phyloP scores from a whole-genome alignment of 2,329 filamentous ascomycete species.

The Sporothrix brunneoviolacea region DNA sequence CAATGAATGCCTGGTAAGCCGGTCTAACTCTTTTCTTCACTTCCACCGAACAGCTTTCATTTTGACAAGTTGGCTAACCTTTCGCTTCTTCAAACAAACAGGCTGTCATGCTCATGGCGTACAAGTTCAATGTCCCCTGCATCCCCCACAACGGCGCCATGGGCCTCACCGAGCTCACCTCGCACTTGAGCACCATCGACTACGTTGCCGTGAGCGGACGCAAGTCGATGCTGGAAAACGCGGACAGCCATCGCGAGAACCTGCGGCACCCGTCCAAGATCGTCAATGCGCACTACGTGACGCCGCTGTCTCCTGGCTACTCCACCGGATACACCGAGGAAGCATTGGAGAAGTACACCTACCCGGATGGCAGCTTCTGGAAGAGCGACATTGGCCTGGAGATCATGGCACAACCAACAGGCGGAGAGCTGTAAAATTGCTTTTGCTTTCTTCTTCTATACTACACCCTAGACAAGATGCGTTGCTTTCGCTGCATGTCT shows the following conservation, averaged over 20 bases:
- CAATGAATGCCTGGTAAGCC: slow-evolving; percentile 83
- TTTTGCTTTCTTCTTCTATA: too few species aligned
- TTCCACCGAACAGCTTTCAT: too few species aligned
- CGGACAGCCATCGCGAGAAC: slow-evolving; percentile 90
- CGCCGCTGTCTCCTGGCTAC: slow-evolving; percentile 74
- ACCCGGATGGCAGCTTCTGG: slow-evolving; percentile 10
- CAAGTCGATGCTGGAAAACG: slow-evolving; percentile 78
- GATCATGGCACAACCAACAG: slow-evolving; percentile 10
- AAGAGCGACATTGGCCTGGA: slow-evolving; percentile 4
- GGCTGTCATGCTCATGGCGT: slow-evolving; percentile 87
- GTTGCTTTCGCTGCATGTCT: slow-evolving; percentile 25
- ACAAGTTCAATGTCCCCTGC: slow-evolving; percentile 71
- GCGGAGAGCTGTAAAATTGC: slow-evolving; percentile 9
- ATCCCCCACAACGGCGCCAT: slow-evolving; percentile 88
- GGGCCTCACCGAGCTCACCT: slow-evolving; percentile 86
- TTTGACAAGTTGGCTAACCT: too few species aligned
- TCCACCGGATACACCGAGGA: slow-evolving; percentile 11
- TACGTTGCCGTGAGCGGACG: slow-evolving; percentile 85
- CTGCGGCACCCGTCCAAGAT: slow-evolving; percentile 76
- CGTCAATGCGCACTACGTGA: slow-evolving; percentile 79
- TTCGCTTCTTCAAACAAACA: too few species aligned
- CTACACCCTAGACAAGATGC: slow-evolving; percentile 13
- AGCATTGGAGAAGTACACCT: slow-evolving; percentile 10
- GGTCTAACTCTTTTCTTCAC: too few species aligned
- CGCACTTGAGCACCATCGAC: slow-evolving; percentile 87